Evolutionary conservation across 2,329 filamentous ascomycete species (phyloP), one percentile per base, ranked within the genome.

Genomic region (Colletotrichum viniferum): DNA sequence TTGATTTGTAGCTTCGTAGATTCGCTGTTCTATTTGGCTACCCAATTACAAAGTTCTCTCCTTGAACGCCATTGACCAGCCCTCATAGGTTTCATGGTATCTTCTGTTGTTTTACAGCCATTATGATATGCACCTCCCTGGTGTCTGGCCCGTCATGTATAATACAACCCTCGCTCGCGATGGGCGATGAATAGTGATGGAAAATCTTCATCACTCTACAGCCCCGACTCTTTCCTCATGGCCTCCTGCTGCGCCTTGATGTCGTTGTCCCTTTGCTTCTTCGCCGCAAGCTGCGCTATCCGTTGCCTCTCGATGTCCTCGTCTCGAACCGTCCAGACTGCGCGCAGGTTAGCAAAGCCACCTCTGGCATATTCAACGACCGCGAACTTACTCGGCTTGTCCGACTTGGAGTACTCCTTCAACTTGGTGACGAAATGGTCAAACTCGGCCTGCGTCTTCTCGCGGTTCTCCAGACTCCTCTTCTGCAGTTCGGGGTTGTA

Each of bases 401-500:
- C 94, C 16, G 94, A 97, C 87, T 96, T 97, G 30, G 95, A 94
- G 83, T 96, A 95, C 80, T 96, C 92, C 88, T 98, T 98, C 82
- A 99, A 85, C 80, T 93, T 92, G 64, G 82, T 90, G 32, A 98
- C 94, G 81, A 98, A 98, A 71, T 96, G 91, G 82, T 98, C 94
- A 80, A 98, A 98, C 74, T 98, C 96, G 84, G 96, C 90, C 81
- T 97, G 92, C 76, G 91, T 91, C 83, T 94, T 92, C 73, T 93
- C 89, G 21, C 95, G 91, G 74, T 93, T 91, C 84, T 96, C 96
- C n/a, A 98, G 87, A 77, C 94, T 96, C 81, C 94, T 92, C 84
- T 95, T 94, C 82, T 97, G 94, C n/a, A 99, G 90, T 38, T 98
- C 97, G 1, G 96, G 96, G 84, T 96, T 98, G 87, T 98, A 98